Percentiles rank a stretch among this genome's conserved stretches.
Evolutionary conservation across 2,329 filamentous ascomycete genomes (phyloP).

Genomic region (Aureobasidium leucospermi): DNA sequence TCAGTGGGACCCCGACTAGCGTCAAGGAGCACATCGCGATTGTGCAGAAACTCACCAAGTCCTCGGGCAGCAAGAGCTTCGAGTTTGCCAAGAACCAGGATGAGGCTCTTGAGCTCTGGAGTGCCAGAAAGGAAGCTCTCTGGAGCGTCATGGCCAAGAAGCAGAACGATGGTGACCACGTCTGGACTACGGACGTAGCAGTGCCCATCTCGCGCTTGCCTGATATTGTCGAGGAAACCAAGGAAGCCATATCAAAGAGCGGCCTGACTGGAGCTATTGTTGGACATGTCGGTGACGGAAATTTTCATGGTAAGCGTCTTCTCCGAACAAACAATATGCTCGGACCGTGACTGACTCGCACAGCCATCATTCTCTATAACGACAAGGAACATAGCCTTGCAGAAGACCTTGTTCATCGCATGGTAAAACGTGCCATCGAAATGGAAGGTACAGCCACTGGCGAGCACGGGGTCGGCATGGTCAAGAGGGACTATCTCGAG

Average conservation of each 20-base stretch:
- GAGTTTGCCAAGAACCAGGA: slow-evolving; percentile 59
- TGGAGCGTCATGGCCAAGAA: slow-evolving; percentile 65
- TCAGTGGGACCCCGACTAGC: slow-evolving; percentile 56
- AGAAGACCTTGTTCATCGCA: slow-evolving; percentile 67
- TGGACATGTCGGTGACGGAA: slow-evolving; percentile 68
- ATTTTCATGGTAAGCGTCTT: slow-evolving; percentile 54
- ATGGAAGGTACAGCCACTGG: slow-evolving; percentile 75
- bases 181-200: slow-evolving; percentile 77
- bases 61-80: slow-evolving; percentile 57
- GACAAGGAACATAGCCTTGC: slow-evolving; percentile 60
- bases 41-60: slow-evolving; percentile 54
- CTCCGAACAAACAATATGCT: not conserved
- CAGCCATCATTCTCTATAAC: slow-evolving; percentile 57
- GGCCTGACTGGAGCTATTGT: slow-evolving; percentile 60
- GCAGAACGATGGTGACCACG: slow-evolving; percentile 51
- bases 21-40: slow-evolving; percentile 73
- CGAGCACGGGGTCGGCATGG: slow-evolving; percentile 75
- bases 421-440: slow-evolving; percentile 80
- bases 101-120: slow-evolving; percentile 66
- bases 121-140: slow-evolving; percentile 65
- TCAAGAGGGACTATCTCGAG: slow-evolving; percentile 75
- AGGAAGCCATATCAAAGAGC: slow-evolving; percentile 55
- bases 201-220: slow-evolving; percentile 66
- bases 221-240: slow-evolving; percentile 70
- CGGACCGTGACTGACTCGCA: not conserved